Percentiles rank a stretch among this genome's conserved stretches.
Evolutionary conservation across 352 stramenopile genomes (phyloP).

Genomic region (Phytophthora pini): DNA sequence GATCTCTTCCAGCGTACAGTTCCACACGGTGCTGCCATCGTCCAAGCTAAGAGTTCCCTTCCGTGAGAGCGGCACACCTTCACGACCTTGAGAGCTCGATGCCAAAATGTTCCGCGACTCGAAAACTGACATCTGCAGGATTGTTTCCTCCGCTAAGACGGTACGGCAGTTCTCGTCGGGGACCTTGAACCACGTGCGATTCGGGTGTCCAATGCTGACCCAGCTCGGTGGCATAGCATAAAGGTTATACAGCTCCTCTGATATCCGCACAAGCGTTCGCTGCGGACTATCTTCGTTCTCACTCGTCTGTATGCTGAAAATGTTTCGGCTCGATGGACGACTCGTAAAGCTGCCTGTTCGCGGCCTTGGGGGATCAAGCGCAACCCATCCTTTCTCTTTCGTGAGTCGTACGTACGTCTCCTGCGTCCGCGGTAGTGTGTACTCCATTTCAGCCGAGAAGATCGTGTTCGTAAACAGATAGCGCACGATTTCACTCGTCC

Average conservation of each 20-base stretch:
- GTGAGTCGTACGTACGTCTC: slow-evolving; percentile 75
- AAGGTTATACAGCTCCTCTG: slow-evolving; percentile 81
- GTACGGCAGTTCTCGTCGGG: slow-evolving; percentile 70
- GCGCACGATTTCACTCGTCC: slow-evolving; percentile 66
- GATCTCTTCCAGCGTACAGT: slow-evolving; percentile 82
- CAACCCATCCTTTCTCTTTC: slow-evolving; percentile 85
- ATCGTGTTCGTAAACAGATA: slow-evolving; percentile 74
- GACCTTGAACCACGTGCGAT: slow-evolving; percentile 86
- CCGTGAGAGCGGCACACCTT: slow-evolving; percentile 72
- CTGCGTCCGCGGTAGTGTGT: slow-evolving; percentile 74
- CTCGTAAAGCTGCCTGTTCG: slow-evolving; percentile 33
- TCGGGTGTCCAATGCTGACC: slow-evolving; percentile 80
- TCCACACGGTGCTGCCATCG: slow-evolving; percentile 58
- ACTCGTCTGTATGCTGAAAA: slow-evolving; percentile 30
- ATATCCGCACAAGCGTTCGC: slow-evolving; percentile 66
- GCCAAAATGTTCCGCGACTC: slow-evolving; percentile 72
- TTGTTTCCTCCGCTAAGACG: slow-evolving; percentile 73
- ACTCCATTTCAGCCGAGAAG: slow-evolving; percentile 85
- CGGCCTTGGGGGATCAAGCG: slow-evolving; percentile 46
- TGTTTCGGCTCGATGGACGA: slow-evolving; percentile 26
- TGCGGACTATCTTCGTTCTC: slow-evolving; percentile 22
- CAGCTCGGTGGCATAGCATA: slow-evolving; percentile 79
- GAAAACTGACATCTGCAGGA: slow-evolving; percentile 80
- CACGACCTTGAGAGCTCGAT: slow-evolving; percentile 72
- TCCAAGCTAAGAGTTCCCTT: slow-evolving; percentile 56